phyloP scores from a whole-genome alignment of 2,329 filamentous ascomycete species.

The Camillea tinctor region DNA sequence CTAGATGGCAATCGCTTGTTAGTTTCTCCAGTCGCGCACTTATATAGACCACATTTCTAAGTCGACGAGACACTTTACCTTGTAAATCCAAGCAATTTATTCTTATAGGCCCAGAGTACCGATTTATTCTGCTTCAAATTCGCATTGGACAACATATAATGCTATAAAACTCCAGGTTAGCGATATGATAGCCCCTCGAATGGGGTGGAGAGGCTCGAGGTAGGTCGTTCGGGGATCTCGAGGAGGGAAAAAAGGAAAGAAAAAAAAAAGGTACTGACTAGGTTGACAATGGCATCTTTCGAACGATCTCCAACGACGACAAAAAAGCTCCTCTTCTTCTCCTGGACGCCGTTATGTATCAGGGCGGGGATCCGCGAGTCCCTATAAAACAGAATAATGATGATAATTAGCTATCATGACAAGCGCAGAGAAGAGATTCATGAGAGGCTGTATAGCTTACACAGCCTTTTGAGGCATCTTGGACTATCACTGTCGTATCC shows the following conservation, averaged over 20 bases:
- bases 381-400: constrained; percentile 41
- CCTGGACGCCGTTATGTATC: constrained; percentile 86
- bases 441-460: constrained; percentile 17
- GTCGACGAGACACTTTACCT: not conserved
- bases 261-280: constrained; percentile 35
- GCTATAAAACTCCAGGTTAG: constrained; percentile 37
- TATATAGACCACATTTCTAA: not conserved
- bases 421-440: not conserved
- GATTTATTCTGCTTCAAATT: constrained; percentile 95
- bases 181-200: not conserved
- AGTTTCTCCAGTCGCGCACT: not conserved
- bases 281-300: constrained; percentile 95
- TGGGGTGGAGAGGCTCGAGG: not conserved
- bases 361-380: constrained; percentile 89
- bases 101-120: constrained; percentile 98
- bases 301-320: constrained; percentile 91
- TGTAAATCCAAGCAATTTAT: constrained; percentile 91
- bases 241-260: too few relatives aligned
- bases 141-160: constrained; percentile 87
- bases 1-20: constrained; percentile 38
- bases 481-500: not conserved
- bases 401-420: not conserved
- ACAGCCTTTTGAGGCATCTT: constrained; percentile 31
- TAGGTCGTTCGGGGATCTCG: not conserved
- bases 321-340: constrained; percentile 98